Conservation (phyloP, 1,284 basidiomycete species). For the Fomitopsis betulina region DNA sequence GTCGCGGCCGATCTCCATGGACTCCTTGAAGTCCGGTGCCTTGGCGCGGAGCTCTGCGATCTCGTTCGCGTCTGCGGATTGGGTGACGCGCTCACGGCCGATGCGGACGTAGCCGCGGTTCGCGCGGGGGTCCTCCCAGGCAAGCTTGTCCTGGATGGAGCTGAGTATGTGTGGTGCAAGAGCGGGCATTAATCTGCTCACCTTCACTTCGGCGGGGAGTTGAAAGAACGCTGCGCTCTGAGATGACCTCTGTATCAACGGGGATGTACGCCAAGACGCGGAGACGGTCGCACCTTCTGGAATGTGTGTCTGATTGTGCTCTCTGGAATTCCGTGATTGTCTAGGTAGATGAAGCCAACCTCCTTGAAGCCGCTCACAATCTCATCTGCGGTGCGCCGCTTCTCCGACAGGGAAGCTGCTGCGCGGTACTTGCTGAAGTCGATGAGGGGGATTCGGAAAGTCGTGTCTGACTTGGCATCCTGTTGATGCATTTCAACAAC, state of each 20-base stretch:
- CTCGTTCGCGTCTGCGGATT: conserved; percentile 65
- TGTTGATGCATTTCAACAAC: not conserved
- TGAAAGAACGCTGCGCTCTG: conserved; percentile 75
- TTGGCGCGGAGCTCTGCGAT: conserved; percentile 67
- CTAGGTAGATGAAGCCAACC: conserved; percentile 72
- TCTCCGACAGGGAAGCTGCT: conserved; percentile 48
- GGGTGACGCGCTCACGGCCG: conserved; percentile 79
- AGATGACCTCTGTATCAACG: not conserved
- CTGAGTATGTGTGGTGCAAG: not conserved
- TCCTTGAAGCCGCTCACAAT: conserved; percentile 77
- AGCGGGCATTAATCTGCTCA: conserved; percentile 18
- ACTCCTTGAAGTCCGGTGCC: conserved; percentile 79
- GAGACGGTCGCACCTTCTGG: conserved; percentile 42
- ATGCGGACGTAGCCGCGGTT: conserved; percentile 80
- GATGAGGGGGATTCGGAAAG: conserved; percentile 62
- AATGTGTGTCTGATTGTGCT: conserved; percentile 53
- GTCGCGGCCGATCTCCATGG: conserved; percentile 83
- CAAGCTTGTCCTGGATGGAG: conserved; percentile 45
- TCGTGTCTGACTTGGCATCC: conserved; percentile 7
- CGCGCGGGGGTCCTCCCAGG: conserved; percentile 78
- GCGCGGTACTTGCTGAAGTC: conserved; percentile 68
- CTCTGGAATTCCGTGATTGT: conserved; percentile 60
- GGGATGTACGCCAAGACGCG: not conserved
- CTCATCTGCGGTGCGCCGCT: conserved; percentile 57
- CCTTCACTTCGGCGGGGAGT: conserved; percentile 62